phyloP scores from a whole-genome alignment of 2,329 filamentous ascomycete genomes.

The Botrytis hyacinthi region DNA sequence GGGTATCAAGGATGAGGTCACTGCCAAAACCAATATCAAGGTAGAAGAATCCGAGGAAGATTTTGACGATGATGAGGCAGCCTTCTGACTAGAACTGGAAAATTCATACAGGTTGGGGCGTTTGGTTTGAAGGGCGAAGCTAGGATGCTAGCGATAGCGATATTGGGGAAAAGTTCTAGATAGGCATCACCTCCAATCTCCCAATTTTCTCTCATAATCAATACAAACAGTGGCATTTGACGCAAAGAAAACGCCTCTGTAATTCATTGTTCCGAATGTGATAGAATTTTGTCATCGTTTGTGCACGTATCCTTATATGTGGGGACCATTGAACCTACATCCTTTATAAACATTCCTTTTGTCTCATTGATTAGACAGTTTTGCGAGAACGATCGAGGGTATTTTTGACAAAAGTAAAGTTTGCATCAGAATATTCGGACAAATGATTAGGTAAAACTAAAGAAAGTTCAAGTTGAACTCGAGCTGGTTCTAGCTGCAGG shows the following conservation, averaged over 20 bases:
- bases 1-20: neutral
- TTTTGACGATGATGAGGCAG: constrained; percentile 39
- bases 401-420: neutral
- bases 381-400: neutral
- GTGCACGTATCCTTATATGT: neutral
- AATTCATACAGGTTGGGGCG: neutral
- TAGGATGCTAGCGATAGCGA: neutral
- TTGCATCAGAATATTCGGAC: neutral
- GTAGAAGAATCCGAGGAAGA: neutral
- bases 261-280: neutral
- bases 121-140: neutral
- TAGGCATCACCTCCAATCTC: constrained; percentile 28
- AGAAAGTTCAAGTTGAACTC: neutral
- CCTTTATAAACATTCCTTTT: neutral
- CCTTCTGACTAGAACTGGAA: neutral
- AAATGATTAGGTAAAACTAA: neutral
- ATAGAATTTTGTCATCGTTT: neutral
- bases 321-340: neutral
- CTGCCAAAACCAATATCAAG: neutral
- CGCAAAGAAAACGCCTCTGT: neutral
- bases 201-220: neutral
- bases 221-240: neutral
- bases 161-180: constrained; percentile 31
- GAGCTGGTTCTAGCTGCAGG: neutral
- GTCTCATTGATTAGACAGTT: neutral